Conservation (phyloP, 176 grass and related monocot genomes). For the Ananas comosus region DNA sequence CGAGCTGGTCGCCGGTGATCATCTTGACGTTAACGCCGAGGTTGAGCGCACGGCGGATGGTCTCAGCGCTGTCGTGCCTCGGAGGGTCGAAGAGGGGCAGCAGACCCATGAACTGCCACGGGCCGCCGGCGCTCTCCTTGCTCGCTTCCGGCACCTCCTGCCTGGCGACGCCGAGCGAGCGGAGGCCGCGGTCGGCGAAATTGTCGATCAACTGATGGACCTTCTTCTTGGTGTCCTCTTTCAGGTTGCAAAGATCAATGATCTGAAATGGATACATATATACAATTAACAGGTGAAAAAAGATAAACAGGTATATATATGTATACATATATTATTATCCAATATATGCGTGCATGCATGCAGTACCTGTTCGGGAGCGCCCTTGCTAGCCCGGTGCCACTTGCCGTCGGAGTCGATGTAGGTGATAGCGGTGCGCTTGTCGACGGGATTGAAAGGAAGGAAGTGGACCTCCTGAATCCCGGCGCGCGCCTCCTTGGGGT, state of each 20-base stretch:
- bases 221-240: conserved; percentile 52
- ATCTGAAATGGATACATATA: conserved; percentile 24
- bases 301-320: neutral
- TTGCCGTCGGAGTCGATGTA: conserved; percentile 71
- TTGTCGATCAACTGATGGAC: conserved; percentile 62
- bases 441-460: conserved; percentile 83
- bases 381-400: conserved; percentile 88
- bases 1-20: conserved; percentile 97
- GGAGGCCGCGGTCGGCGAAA: conserved; percentile 84
- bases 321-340: neutral
- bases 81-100: conserved; percentile 89
- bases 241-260: conserved; percentile 72
- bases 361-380: conserved; percentile 66
- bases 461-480: conserved; percentile 88
- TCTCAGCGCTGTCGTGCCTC: conserved; percentile 87
- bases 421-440: conserved; percentile 92
- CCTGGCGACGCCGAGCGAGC: conserved; percentile 57
- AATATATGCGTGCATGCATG: no score
- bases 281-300: no score
- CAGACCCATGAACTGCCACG: conserved; percentile 73
- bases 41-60: conserved; percentile 67
- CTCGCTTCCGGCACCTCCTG: conserved; percentile 62
- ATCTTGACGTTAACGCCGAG: conserved; percentile 95
- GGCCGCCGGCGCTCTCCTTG: conserved; percentile 61
- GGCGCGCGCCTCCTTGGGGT: conserved; percentile 78